Base-by-base conservation (phyloP, 352 stramenopile genomes). In the Phytophthora citrophthora region DNA sequence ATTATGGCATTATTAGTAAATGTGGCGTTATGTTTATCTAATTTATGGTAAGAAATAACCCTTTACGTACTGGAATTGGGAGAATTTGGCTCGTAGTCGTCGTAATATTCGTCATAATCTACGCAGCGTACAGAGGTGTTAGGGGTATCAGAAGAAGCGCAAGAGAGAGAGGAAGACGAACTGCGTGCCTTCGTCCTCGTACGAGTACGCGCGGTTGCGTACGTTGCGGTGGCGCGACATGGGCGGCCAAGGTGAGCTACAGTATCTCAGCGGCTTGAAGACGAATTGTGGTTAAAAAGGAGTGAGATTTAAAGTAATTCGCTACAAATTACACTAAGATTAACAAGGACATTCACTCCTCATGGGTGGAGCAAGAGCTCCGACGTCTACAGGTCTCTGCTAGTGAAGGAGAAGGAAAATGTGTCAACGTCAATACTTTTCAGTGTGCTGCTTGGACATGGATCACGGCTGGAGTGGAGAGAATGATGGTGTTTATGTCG, bases 181-280 rank as follows among this genome's bases (percentile, higher is more conserved):
- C 15, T 6, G n/a, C 53, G 40, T 52, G 53, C 87, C 86, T 78
- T 94, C 88, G 50, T 94, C 86, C 48, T 96, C 88, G 74, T 94
- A 96, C 54, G 88, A 96, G 71, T 94, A 96, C 59, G 84, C 86
- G 76, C 88, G 88, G 74, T 94, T 94, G 56, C 88, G 88, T 26
- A 96, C 70, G 70, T 92, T 86, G 63, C 88, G 86, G 47, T 96
- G 88, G 70, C 88, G 88, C 12, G 83, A 93, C 88, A 96, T 95
- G 57, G 16, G 11, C 15, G 29, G n/a, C n/a, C n/a, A n/a, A n/a
- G n/a, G 27, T 32, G 5, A 32, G 29, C 29, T 12, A 34, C 29
- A 4, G 29, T 34, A 34, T 34, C 29, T 34, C 8, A 13, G 9
- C 29, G 29, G 29, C 29, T 34, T 34, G 29, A 34, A n/a, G 36